Evolutionary conservation across 139 green algal species (phyloP), one percentile per base, ranked within the genome.

Genomic region (Coccomyxa sp.): DNA sequence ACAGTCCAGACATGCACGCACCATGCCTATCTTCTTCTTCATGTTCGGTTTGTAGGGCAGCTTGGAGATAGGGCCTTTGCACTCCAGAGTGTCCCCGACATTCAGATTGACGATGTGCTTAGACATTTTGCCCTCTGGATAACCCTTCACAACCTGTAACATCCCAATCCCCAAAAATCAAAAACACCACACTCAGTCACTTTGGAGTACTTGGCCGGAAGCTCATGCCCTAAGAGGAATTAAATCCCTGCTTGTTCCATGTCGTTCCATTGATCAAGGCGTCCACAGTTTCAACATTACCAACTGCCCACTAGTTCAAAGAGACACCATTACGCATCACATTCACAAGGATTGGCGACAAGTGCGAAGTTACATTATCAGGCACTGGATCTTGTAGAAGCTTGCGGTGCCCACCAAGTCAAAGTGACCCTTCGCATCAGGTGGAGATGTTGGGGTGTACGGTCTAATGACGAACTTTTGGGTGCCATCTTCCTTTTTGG

Each of bases 11-110:
- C 66, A 30, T 10, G 25, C 23, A 25, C 76, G 66, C 74, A 96
- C 85, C 92, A 96, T 93, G 75, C 94, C 94, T 78, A 98, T 92
- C 12, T 68, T 63, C 79, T 90, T 91, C 88, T 94, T 94, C 82
- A 91, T 90, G 87, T 96, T 94, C 32, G 89, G 27, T 66, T 89
- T 32, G 79, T 95, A 93, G 10, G 87, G 82, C 30, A 95, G 89
- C 88, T 97, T 97, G 15, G 82, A 63, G 13, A 97, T 92, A 30
- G 91, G 95, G 32, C 90, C 89, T 86, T 93, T 94, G 79, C 90
- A 90, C 1, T 91, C 87, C 23, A 93, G 79, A 10, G 58, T 88
- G 63, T 95, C 91, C 13, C 90, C 92, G 15, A 82, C 76, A 87
- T 93, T 90, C 59, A 95, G 76, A n/a, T 86, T 77, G 3, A 84